Percentiles rank a stretch among this genome's conserved stretches.
These are phyloP conservation scores for Mortierella claussenii DNA, from an alignment of 192 early-diverging fungal species.

Conservation along the genomic window DNA sequence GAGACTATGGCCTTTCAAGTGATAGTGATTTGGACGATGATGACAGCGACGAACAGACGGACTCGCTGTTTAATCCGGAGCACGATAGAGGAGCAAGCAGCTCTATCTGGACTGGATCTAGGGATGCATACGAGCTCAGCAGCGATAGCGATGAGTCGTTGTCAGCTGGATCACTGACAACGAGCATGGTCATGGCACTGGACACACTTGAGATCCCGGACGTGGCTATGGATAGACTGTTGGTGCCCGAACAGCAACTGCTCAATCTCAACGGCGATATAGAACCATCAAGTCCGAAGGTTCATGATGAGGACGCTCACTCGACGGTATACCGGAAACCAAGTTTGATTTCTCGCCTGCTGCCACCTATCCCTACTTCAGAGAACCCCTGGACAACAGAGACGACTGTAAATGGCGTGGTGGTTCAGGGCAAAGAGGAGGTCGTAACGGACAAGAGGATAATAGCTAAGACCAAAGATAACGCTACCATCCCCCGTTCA, in stretches of 20 bases:
- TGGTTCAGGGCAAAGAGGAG: neutral
- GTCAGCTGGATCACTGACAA: slow-evolving; percentile 19
- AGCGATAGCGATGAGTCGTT: slow-evolving; percentile 34
- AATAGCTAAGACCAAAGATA: neutral
- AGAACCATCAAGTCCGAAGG: neutral
- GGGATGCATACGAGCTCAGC: slow-evolving; percentile 23
- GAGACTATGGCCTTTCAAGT: slow-evolving; percentile 3
- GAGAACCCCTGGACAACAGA: slow-evolving; percentile 37
- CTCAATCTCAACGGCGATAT: too few species aligned
- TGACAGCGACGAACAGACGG: neutral
- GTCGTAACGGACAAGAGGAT: neutral
- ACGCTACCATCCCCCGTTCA: too few species aligned
- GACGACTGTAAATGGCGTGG: too few species aligned
- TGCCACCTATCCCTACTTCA: slow-evolving; percentile 30
- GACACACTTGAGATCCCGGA: slow-evolving; percentile 46
- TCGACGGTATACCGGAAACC: slow-evolving; percentile 14
- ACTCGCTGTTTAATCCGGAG: slow-evolving; percentile 5
- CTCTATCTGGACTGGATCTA: neutral
- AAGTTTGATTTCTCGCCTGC: slow-evolving; percentile 20
- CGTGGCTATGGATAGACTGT: neutral
- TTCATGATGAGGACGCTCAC: neutral
- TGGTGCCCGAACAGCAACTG: too few species aligned
- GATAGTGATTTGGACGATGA: slow-evolving; percentile 6
- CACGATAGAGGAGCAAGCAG: slow-evolving; percentile 4
- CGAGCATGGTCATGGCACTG: slow-evolving; percentile 31